Base-by-base conservation (phyloP, 768 basidiomycete genomes). In the Pleurotus tuber-regium region DNA sequence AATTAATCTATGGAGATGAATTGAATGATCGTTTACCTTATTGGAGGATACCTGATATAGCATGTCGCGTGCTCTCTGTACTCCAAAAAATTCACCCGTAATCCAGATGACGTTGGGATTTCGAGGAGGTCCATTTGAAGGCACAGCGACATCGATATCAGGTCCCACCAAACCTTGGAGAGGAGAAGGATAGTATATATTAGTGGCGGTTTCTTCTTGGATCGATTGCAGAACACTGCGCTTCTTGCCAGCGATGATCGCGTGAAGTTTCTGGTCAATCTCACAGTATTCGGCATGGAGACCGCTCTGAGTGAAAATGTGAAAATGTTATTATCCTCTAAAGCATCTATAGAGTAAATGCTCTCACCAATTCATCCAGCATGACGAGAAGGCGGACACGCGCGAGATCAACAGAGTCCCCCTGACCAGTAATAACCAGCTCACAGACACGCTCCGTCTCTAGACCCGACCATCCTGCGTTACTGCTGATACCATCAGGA, bases 1-100 rank as follows among this genome's bases (percentile, higher is more conserved):
- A 50, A 29, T 43, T 29, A 25, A 29, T 19, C 30, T 9, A 40
- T 14, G 39, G 52, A 16, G 55, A 49, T 43, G 57, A 26, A 24
- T 51, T 39, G 38, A 16, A 43, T 53, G 6, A 14, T 63, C 76
- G 26, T 54, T 48, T 23, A 91, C 94, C 82, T 98, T 98, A 63
- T 79, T 86, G 51, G 86, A 72, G 4, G 94, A 90, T 16, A 92
- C 76, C 65, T 95, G 89, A 67, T 85, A 87, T 8, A 99, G 71
- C 95, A 97, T 98, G 63, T 98, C 96, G 57, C 91, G 78, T 9
- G 96, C 96, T 44, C 96, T 74, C 65, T 96, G 92, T 9, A 98
- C 95, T 14, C 91, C 91, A 57, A 98, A 96, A 65, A 96, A 97
- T 68, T 98, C 96, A 35, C 96, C 96, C 0, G 96, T 98, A 60